Base-by-base conservation (phyloP, 176 grass and related monocot genomes). In the Triticum urartu region DNA sequence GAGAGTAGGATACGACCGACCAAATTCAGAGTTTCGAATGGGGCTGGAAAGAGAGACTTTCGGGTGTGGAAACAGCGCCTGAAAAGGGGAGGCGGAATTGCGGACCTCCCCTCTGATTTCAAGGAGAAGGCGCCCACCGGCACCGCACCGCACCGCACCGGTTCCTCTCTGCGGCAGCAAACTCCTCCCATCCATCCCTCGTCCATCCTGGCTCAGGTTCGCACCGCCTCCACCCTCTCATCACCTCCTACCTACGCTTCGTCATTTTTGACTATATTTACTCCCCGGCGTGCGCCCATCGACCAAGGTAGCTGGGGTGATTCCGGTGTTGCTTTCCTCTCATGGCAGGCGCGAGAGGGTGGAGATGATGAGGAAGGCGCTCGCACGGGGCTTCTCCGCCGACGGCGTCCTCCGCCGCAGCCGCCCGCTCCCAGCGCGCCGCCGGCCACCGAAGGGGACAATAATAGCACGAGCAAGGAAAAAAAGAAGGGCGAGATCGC, bases 351-450 rank as follows among this genome's bases (percentile, higher is more conserved):
- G 42, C 42, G 83, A n/a, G 32, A 54, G 58, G 45, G 39, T 32
- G 36, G 75, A 59, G 21, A 77, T 59, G 64, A 66, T 48, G 21
- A 68, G 79, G 80, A 66, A 36, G 65, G 43, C 65, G 64, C 45
- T 36, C 64, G 65, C 80, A 54, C 20, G 80, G 80, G 80, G 43
- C 80, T 82, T 70, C 66, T 82, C 45, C 84, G 72, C 3, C 32
- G 75, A 13, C 45, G 74, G 33, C 45, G 24, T 39, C 45, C 70
- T 42, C 79, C 71, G 74, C 74, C 47, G 47, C 74, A 56, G 17
- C 74, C 47, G 77, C 13, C 83, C n/a, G 54, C 83, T 11, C 61
- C 42, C 20, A 15, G 71, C 40, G 20, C 61, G 43, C 32, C 62
- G 72, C 20, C 26, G 13, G 52, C 5, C 79, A 39, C 59, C 32